Base-by-base conservation (phyloP, 306 rosid genomes). In the Fragaria ananassa region DNA sequence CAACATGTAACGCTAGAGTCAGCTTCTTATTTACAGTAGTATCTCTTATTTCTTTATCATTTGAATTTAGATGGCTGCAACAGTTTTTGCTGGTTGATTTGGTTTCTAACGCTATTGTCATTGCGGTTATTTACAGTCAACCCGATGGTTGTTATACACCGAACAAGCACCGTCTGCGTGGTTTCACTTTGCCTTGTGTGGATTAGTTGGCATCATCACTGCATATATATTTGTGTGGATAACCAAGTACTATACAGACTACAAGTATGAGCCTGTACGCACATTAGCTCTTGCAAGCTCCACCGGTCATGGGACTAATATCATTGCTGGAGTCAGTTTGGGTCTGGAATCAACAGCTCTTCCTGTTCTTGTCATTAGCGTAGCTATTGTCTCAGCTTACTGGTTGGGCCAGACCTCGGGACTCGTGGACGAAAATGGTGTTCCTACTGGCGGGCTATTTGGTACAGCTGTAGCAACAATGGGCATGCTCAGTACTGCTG, bases 401-500 rank as follows among this genome's bases (percentile, higher is more conserved):
- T 95, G 98, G 98, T 78, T 95, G 72, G 99, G 99, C 64, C 97
- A 82, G 1, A 95, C 97, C 18, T 88, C 84, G 41, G 99, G 99
- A 80, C 91, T 95, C 42, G 80, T 91, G 67, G 99, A 95, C 51
- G 97, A 88, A 83, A 77, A 75, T 41, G 99, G 99, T 82, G 88
- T 57, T 68, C 96, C 96, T 80, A 95, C 87, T 54, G 99, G 99
- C 63, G 99, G 99, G 79, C 90, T 95, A 71, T 95, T 95, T 82
- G 99, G 99, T 74, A 95, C 99, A 63, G 97, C 97, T 87, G 99
- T 95, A 76, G 99, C 99, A 61, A 95, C 97, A 61, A 95, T 95
- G 99, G 99, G 99, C 78, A 95, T 95, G 99, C 93, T 95, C 79
- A 95, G 99, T 87, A 95, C 97, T 79, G 99, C 99, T 79, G 99